A percentile compares a stretch with the other conserved stretches of the same genome.
phyloP scores from a whole-genome alignment of 2,329 filamentous ascomycete genomes.

The Chaetomium sp. region DNA sequence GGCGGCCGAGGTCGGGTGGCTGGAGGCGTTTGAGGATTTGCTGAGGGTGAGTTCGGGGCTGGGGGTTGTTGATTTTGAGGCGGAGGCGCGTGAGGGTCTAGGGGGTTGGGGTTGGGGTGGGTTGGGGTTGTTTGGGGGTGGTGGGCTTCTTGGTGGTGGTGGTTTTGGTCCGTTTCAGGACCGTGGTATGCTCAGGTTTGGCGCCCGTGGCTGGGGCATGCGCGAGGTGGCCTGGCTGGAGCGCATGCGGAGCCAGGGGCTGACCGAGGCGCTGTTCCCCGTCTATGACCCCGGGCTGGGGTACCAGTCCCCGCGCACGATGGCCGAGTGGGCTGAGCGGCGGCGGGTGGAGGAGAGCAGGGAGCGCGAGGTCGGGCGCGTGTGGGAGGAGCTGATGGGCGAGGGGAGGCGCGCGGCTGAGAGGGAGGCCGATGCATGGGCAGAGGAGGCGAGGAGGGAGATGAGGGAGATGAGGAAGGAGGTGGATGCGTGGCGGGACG shows the following conservation, averaged over 20 bases:
- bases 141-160: background rate
- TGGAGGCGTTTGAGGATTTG: constrained; percentile 61
- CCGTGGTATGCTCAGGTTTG: constrained; percentile 2
- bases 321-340: constrained; percentile 29
- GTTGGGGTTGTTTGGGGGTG: background rate
- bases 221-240: constrained; percentile 24
- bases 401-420: background rate
- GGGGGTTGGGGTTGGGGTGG: background rate
- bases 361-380: background rate
- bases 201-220: background rate
- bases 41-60: constrained; percentile 50
- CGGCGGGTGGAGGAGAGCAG: constrained; percentile 11
- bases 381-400: constrained; percentile 9
- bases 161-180: constrained; percentile 2
- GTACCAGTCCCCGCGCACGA: constrained; percentile 25
- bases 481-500: constrained; percentile 14
- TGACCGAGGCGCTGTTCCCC: constrained; percentile 29
- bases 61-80: constrained; percentile 45
- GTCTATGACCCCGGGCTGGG: constrained; percentile 15
- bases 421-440: constrained; percentile 5
- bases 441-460: constrained; percentile 13
- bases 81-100: too few species aligned
- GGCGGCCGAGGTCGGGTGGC: constrained; percentile 50
- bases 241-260: constrained; percentile 28
- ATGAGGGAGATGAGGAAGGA: constrained; percentile 13